Evolutionary conservation across 1,284 basidiomycete species (phyloP).

Genomic region (Mycosarcoma maydis): DNA sequence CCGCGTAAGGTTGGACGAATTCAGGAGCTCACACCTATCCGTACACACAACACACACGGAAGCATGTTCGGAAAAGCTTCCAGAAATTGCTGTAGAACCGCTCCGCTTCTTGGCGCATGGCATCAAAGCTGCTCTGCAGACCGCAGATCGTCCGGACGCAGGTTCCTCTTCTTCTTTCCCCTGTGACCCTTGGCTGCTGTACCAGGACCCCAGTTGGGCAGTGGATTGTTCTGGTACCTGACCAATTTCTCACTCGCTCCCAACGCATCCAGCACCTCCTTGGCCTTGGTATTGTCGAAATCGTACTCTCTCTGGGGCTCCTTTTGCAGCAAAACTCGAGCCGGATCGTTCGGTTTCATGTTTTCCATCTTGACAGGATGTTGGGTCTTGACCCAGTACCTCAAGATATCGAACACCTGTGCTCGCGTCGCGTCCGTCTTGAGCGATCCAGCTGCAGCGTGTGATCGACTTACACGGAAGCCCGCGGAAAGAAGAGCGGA

Average conservation of each 20-base stretch:
- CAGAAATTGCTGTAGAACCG: too few relatives aligned
- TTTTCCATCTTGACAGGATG: constrained; percentile 80
- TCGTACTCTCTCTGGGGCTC: constrained; percentile 55
- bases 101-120: too few relatives aligned
- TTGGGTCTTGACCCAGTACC: constrained; percentile 77
- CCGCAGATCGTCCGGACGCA: constrained; percentile 39
- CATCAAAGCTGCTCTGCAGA: background rate
- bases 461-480: constrained; percentile 85
- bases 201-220: constrained; percentile 87
- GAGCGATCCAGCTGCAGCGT: constrained; percentile 85
- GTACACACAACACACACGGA: too few relatives aligned
- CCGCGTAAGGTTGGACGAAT: too few relatives aligned
- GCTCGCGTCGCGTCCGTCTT: constrained; percentile 84
- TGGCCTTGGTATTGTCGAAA: constrained; percentile 37
- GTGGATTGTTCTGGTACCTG: constrained; percentile 90
- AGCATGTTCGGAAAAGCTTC: too few relatives aligned
- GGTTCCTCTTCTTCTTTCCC: constrained; percentile 45
- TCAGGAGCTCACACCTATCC: too few relatives aligned
- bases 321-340: constrained; percentile 75
- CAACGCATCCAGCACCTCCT: constrained; percentile 29
- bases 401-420: constrained; percentile 83
- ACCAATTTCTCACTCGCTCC: constrained; percentile 57
- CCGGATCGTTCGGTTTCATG: constrained; percentile 72
- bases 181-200: constrained; percentile 62
- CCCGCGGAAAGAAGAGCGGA: constrained; percentile 89